phyloP scores from a whole-genome alignment of 2,329 filamentous ascomycete species.

The Monosporascus sp. region DNA sequence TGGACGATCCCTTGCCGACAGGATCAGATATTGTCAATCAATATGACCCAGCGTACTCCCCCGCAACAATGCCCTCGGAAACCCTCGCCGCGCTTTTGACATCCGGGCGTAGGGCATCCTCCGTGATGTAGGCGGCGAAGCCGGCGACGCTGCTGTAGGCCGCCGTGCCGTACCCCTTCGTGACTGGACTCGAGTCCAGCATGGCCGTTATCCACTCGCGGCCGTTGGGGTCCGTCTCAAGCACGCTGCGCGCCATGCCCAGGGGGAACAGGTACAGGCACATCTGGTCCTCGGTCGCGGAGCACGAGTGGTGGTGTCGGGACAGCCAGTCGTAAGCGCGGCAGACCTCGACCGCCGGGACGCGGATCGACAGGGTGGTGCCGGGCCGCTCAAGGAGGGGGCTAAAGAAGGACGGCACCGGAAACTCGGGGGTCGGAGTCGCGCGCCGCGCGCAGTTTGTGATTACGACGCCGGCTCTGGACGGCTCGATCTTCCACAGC shows the following conservation, averaged over 20 bases:
- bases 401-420: conserved; percentile 6
- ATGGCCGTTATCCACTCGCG: conserved; percentile 1
- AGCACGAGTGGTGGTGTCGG: conserved; percentile 8
- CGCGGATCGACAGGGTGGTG: conserved; percentile 10
- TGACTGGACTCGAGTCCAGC: conserved; percentile 12
- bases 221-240: background rate
- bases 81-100: too few relatives aligned
- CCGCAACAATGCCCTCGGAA: too few relatives aligned
- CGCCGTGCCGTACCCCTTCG: conserved; percentile 10
- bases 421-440: background rate
- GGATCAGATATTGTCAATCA: too few relatives aligned
- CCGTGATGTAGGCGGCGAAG: conserved; percentile 12
- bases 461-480: conserved; percentile 7
- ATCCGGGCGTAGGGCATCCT: conserved; percentile 1
- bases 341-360: conserved; percentile 13
- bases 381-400: conserved; percentile 11
- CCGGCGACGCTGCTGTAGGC: conserved; percentile 8
- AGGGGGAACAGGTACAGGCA: conserved; percentile 15
- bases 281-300: conserved; percentile 6
- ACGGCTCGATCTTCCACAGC: conserved; percentile 12
- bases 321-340: conserved; percentile 14
- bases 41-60: too few relatives aligned
- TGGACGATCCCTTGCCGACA: too few relatives aligned
- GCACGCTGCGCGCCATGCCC: conserved; percentile 13
- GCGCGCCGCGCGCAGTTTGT: conserved; percentile 8